A percentile compares a stretch with the other conserved stretches of the same genome.
These are phyloP conservation scores for Podaxis sp. DNA, from an alignment of 768 basidiomycete species.

Conservation along the genomic window DNA sequence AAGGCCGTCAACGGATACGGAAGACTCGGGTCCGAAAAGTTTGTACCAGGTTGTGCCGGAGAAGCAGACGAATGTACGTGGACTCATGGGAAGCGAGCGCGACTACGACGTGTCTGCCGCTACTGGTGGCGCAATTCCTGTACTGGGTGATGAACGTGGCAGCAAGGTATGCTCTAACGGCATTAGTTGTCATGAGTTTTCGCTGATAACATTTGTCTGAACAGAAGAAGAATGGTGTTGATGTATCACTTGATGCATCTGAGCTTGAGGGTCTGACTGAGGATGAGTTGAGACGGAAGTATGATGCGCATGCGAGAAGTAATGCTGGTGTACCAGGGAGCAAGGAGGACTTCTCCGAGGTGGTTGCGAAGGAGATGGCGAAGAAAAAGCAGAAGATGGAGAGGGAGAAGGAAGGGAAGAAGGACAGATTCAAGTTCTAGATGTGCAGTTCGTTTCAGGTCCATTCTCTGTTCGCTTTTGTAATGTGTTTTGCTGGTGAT, in stretches of 20 bases:
- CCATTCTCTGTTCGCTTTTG: neutral
- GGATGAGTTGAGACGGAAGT: constrained; percentile 83
- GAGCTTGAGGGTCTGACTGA: constrained; percentile 90
- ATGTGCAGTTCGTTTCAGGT: constrained; percentile 1
- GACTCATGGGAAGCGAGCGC: constrained; percentile 96
- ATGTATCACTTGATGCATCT: constrained; percentile 84
- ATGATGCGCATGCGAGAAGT: constrained; percentile 75
- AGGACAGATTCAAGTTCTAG: constrained; percentile 49
- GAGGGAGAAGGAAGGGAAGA: constrained; percentile 30
- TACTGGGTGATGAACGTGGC: constrained; percentile 90
- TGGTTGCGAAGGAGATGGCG: constrained; percentile 82
- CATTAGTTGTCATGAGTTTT: neutral
- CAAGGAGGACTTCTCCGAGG: constrained; percentile 85
- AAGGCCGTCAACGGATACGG: constrained; percentile 59
- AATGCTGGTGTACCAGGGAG: constrained; percentile 75
- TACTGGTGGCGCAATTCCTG: constrained; percentile 58
- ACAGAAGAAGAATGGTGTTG: constrained; percentile 91
- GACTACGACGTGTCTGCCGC: constrained; percentile 89
- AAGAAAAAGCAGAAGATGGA: constrained; percentile 86
- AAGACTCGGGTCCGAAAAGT: constrained; percentile 63
- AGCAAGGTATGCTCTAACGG: constrained; percentile 65
- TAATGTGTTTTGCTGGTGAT: neutral
- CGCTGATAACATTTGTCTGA: constrained; percentile 12
- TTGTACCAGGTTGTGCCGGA: constrained; percentile 96
- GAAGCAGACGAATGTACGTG: constrained; percentile 80